Conservation (phyloP, 1,284 basidiomycete species). For the Lentinula novae-zelandiae region DNA sequence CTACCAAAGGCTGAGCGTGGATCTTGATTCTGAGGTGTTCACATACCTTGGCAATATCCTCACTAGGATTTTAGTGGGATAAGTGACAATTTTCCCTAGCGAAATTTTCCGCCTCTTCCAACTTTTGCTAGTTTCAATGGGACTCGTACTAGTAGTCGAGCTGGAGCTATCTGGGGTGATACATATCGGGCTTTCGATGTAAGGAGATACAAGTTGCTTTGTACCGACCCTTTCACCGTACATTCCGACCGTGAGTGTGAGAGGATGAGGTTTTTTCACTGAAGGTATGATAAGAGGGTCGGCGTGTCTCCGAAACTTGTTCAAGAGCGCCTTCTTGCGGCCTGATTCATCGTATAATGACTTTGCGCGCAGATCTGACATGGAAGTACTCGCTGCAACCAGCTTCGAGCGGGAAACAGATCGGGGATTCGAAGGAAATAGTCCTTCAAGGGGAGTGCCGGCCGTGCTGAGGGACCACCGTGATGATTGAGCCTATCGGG, state of each 20-base stretch:
- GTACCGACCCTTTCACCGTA: neutral
- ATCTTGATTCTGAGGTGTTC: neutral
- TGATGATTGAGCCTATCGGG: conserved; percentile 2
- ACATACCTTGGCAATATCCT: conserved; percentile 3
- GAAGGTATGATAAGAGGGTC: neutral
- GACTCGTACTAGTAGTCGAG: neutral
- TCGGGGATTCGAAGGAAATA: neutral
- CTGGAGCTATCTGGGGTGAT: neutral
- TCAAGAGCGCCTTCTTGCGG: neutral
- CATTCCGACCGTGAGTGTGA: neutral
- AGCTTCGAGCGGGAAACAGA: neutral
- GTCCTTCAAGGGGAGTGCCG: neutral
- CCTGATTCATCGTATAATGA: neutral
- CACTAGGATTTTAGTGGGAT: conserved; percentile 2
- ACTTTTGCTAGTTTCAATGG: neutral
- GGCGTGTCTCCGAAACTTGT: neutral
- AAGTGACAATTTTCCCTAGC: neutral
- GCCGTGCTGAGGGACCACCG: conserved; percentile 10
- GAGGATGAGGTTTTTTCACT: neutral
- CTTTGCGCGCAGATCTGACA: neutral
- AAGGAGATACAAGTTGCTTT: neutral
- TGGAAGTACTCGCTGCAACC: neutral
- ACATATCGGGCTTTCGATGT: neutral
- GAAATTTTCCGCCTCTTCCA: conserved; percentile 1
- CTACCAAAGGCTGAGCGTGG: neutral